phyloP scores from a whole-genome alignment of 2,329 filamentous ascomycete species.

The Pseudocercospora eumusae region DNA sequence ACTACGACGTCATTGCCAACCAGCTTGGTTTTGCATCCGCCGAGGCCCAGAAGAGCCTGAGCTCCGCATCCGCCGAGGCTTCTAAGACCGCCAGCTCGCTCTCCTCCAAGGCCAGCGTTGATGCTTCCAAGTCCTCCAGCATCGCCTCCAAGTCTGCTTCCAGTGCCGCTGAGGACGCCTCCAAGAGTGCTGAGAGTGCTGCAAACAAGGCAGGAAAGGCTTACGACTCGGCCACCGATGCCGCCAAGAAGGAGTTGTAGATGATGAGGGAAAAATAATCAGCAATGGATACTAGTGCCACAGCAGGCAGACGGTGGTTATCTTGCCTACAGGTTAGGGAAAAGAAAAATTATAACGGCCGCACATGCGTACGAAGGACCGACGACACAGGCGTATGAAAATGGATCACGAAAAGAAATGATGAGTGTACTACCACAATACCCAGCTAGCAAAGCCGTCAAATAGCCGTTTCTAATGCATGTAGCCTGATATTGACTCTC shows the following conservation, averaged over 20 bases:
- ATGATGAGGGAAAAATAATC: neutral
- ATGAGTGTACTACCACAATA: constrained; percentile 28
- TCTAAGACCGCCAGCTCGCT: constrained; percentile 27
- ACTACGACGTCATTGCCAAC: constrained; percentile 48
- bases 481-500: constrained; percentile 7
- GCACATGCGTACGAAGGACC: constrained; percentile 18
- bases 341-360: constrained; percentile 36
- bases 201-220: constrained; percentile 38
- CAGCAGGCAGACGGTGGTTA: constrained; percentile 10
- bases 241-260: constrained; percentile 28
- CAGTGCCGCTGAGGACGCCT: constrained; percentile 30
- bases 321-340: constrained; percentile 27
- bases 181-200: constrained; percentile 32
- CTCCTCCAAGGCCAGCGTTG: constrained; percentile 38
- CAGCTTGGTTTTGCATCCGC: constrained; percentile 49
- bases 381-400: constrained; percentile 20
- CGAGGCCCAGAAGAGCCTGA: constrained; percentile 40
- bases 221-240: constrained; percentile 25
- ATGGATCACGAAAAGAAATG: constrained; percentile 28
- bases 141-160: constrained; percentile 38
- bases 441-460: constrained; percentile 24
- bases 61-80: constrained; percentile 38
- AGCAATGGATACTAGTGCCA: constrained; percentile 10
- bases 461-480: constrained; percentile 15
- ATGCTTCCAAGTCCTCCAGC: constrained; percentile 37